Base-by-base conservation (phyloP, 1,139 yeast genomes). In the Kodamaea ohmeri region DNA sequence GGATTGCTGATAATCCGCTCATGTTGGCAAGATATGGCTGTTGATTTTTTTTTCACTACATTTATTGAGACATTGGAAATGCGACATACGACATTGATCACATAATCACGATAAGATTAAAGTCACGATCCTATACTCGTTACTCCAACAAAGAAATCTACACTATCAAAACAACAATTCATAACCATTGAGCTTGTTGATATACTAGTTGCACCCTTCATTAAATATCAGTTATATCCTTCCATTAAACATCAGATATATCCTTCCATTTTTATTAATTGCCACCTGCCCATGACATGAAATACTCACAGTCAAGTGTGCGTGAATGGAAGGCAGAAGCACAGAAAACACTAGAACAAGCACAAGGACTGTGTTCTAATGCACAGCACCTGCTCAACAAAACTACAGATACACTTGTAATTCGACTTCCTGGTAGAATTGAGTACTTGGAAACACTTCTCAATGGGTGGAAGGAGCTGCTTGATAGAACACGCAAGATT, bases 301-400 rank as follows among this genome's bases (percentile, higher is more conserved):
- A 34, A 20, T 34, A 33, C 13, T 27, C 36, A 3, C 42, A 37
- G 30, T 7, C 38, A 9, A 24, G 35, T 15, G 38, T 42, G 9
- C 34, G 38, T 21, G 41, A 35, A 21, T 65, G 70, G 70, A 47
- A 60, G 4, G 54, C 51, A 6, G 58, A 61, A 34, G 71, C 71
- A 3, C 58, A 55, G 28, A 12, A 18, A 1, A 61, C 66, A 0
- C 55, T 67, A 8, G 53, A 58, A 31, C 42, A 47, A 21, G 71
- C 72, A 2, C 64, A 60, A 34, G 52, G 50, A 22, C 37, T 61
- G 27, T 67, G 71, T 36, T 48, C 63, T 3, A 50, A 48, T n/a
- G 71, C 73, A 2, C 68, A 65, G 32, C 37, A 42, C 2, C 61
- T 56, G 56, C 54, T 67, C 27, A 53, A 52, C 32, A 36, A 46